Evolutionary conservation across 306 rosid genomes (phyloP).

Genomic region (Medicago lupulina): DNA sequence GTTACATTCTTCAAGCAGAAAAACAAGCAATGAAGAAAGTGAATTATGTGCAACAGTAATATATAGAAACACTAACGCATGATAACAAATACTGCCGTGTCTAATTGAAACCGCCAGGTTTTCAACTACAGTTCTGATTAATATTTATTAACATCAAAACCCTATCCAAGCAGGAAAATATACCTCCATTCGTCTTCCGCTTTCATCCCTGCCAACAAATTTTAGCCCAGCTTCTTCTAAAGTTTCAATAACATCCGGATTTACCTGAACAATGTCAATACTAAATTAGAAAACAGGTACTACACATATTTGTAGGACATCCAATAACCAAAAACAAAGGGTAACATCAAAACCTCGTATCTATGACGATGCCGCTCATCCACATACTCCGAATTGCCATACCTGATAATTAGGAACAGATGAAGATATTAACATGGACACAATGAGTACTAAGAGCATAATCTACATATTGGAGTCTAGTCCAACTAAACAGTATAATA

Average conservation of each 20-base stretch:
- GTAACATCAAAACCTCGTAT: conserved; percentile 76
- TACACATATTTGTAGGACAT: conserved; percentile 18
- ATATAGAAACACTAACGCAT: conserved; percentile 10
- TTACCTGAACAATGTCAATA: conserved; percentile 67
- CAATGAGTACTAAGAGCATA: conserved; percentile 33
- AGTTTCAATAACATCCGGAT: conserved; percentile 76
- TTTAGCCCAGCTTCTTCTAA: conserved; percentile 87
- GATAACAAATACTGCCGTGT: conserved; percentile 38
- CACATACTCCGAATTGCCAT: conserved; percentile 75
- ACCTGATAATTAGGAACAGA: conserved; percentile 58
- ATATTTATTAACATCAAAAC: conserved; percentile 31
- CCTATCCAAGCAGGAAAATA: conserved; percentile 40
- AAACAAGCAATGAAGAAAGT: conserved; percentile 28
- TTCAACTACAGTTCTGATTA: conserved; percentile 32
- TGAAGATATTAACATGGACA: conserved; percentile 31
- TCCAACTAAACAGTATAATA: conserved; percentile 21
- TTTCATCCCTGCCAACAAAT: conserved; percentile 95
- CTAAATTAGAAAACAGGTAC: conserved; percentile 31
- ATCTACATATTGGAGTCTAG: conserved; percentile 2
- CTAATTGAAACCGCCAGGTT: conserved; percentile 31
- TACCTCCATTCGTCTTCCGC: conserved; percentile 97
- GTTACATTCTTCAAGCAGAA: conserved; percentile 1
- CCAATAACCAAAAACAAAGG: conserved; percentile 26
- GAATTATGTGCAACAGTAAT: conserved; percentile 14
- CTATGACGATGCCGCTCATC: conserved; percentile 98